phyloP scores from a whole-genome alignment of 2,329 filamentous ascomycete species.

The Aureobasidium sp. region DNA sequence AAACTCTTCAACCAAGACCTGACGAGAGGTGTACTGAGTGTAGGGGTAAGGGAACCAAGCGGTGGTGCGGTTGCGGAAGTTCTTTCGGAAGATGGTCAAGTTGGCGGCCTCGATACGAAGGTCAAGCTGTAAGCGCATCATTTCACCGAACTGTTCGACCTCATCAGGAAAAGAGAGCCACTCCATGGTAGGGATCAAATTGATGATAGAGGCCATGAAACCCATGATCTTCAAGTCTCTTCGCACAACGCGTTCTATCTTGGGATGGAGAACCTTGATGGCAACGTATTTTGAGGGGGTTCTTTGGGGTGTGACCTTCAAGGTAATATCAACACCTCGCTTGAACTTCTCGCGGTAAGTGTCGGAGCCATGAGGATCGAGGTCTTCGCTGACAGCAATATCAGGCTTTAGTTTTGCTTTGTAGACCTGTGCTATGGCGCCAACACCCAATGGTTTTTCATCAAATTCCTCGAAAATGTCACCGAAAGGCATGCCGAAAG shows the following conservation, averaged over 20 bases:
- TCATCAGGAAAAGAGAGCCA: constrained; percentile 96
- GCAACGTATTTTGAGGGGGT: constrained; percentile 91
- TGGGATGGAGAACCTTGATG: constrained; percentile 89
- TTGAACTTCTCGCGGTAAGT: constrained; percentile 63
- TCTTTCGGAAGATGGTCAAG: constrained; percentile 75
- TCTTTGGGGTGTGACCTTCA: constrained; percentile 78
- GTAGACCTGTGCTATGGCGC: constrained; percentile 96
- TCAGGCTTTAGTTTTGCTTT: constrained; percentile 83
- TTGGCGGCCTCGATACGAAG: constrained; percentile 92
- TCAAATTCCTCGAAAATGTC: constrained; percentile 97
- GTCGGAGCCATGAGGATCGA: constrained; percentile 33
- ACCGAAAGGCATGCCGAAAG: constrained; percentile 76
- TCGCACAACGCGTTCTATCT: constrained; percentile 82
- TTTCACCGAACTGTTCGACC: constrained; percentile 87
- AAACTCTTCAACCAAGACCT: constrained; percentile 91
- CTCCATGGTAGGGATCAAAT: constrained; percentile 86
- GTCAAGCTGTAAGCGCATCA: constrained; percentile 98
- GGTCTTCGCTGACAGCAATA: constrained; percentile 57
- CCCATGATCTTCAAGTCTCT: constrained; percentile 89
- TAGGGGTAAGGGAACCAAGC: constrained; percentile 98
- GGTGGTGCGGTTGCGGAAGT: constrained; percentile 82
- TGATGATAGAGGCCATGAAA: constrained; percentile 79
- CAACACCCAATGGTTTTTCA: constrained; percentile 80
- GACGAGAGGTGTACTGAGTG: constrained; percentile 81
- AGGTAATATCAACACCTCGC: constrained; percentile 74